A percentile compares a stretch with the other conserved stretches of the same genome.
Conservation (phyloP, 306 rosid species). For the Cucurbita moschata region DNA sequence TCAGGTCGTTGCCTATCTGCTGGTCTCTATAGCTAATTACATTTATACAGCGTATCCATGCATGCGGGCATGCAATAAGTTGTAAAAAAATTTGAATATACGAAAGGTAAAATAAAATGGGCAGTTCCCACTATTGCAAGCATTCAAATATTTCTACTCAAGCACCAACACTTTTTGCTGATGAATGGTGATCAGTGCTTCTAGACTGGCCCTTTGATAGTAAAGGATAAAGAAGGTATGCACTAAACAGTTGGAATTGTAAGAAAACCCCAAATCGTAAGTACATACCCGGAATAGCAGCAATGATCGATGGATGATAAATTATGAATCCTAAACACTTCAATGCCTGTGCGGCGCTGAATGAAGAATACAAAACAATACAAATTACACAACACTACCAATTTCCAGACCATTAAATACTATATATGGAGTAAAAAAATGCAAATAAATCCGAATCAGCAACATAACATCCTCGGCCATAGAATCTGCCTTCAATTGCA, state of each 20-base stretch:
- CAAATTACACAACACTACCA: neutral
- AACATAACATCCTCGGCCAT: neutral
- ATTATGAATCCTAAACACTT: constrained; percentile 80
- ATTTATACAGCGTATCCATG: neutral
- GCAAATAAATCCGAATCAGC: neutral
- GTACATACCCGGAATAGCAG: constrained; percentile 31
- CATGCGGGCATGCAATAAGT: neutral
- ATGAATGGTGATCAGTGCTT: neutral
- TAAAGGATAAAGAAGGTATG: neutral
- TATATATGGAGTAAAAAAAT: neutral
- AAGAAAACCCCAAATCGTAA: neutral
- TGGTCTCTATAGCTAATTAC: neutral
- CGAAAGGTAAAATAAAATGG: neutral
- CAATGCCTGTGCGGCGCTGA: constrained; percentile 61
- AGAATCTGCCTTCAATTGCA: neutral
- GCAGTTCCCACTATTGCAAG: neutral
- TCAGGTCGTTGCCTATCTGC: neutral
- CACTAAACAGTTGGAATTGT: neutral
- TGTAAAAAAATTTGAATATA: neutral
- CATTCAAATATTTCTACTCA: neutral
- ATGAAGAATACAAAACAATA: neutral
- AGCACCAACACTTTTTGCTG: neutral
- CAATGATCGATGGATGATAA: constrained; percentile 46
- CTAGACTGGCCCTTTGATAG: neutral
- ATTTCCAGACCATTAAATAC: neutral